Evolutionary conservation across 768 basidiomycete species (phyloP), one percentile per base, ranked within the genome.

Genomic region (Paxillus involutus): DNA sequence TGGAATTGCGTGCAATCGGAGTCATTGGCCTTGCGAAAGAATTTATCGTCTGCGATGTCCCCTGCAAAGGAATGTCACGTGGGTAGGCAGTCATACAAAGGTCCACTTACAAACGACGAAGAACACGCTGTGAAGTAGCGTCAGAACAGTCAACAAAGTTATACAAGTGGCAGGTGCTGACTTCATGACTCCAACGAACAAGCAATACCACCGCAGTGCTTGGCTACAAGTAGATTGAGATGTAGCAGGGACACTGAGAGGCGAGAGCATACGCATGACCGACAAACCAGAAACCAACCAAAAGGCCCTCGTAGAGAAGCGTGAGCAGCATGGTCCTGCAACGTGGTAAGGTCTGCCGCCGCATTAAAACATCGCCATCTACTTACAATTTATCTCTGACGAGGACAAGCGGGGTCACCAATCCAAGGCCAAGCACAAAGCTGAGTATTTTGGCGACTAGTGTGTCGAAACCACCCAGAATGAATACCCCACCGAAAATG

Each of bases 281-380:
- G 42, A 94, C 84, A 68, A 96, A 97, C 94, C 95, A 97, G 60
- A 98, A 91, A 0, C 91, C 94, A 52, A 98, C 81, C 44, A 98
- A 76, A 21, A 97, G 73, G 9, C 82, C 93, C 70, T 97, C 94
- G 61, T 92, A 95, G 10, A 85, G 68, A 21, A 91, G 61, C 21
- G 91, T 94, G 40, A 96, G 80, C 10, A 89, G 55, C 61, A 95
- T 94, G 24, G 94, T 96, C 55, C 94, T 97, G 69, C 10, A 47
- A 43, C 30, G 21, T 32, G 54, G 49, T 63, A 29, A 69, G 59
- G 32, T 49, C 49, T 44, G 50, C 40, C 32, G 30, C 42, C 11
- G 39, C 33, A 33, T 21, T 7, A 37, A 30, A 50, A 53, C 26
- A 3, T 47, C 17, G 8, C 0, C 1, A 12, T 48, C 30, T 12